Conservation (phyloP, 306 rosid species). For the Luffa acutangula region DNA sequence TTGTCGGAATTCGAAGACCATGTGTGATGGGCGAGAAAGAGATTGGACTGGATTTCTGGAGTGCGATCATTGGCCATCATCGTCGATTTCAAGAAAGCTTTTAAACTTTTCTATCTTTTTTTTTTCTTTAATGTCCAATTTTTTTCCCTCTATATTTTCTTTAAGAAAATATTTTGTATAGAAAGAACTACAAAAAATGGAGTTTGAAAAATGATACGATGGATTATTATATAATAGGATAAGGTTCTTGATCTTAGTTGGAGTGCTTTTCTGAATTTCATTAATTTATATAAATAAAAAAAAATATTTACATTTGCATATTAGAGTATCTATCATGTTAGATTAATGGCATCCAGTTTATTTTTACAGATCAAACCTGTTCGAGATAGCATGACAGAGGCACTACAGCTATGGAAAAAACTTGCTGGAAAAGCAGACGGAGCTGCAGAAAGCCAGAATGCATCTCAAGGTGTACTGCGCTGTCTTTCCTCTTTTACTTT, state of each 20-base stretch:
- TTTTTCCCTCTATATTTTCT: neutral
- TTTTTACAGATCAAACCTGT: constrained; percentile 81
- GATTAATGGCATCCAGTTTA: neutral
- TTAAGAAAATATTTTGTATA: neutral
- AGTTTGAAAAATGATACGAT: neutral
- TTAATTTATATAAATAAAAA: neutral
- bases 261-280: neutral
- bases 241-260: neutral
- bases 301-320: neutral
- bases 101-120: neutral
- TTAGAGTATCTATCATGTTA: neutral
- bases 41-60: too few relatives aligned
- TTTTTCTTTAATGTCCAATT: neutral
- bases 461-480: constrained; percentile 30
- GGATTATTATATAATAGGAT: neutral
- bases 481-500: constrained; percentile 8
- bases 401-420: constrained; percentile 83
- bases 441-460: constrained; percentile 42
- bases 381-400: constrained; percentile 87
- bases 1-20: too few relatives aligned
- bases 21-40: too few relatives aligned
- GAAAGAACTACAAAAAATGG: neutral
- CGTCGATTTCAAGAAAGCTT: too few relatives aligned
- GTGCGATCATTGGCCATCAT: too few relatives aligned
- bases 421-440: constrained; percentile 63